Percentiles rank a stretch among this genome's conserved stretches.
Conservation (phyloP, 116 monocot genomes). For the Papilionanthe hybrid region DNA sequence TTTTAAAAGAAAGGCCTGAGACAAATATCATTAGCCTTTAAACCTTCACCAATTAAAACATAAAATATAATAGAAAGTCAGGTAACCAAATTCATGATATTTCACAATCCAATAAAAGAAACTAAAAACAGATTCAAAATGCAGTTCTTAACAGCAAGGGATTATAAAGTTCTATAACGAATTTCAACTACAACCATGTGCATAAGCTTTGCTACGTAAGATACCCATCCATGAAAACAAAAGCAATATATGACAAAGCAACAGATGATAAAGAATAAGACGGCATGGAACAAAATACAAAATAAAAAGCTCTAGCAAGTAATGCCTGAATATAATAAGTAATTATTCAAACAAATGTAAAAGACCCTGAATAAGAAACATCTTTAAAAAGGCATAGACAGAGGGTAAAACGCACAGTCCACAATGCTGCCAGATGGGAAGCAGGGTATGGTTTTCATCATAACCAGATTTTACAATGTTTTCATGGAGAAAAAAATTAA, state of each 20-base stretch:
- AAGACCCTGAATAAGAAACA: conserved; percentile 2
- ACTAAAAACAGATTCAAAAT: background rate
- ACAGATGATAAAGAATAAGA: background rate
- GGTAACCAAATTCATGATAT: background rate
- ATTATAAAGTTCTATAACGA: background rate
- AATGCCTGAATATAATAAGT: background rate
- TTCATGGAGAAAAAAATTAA: background rate
- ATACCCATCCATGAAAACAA: background rate
- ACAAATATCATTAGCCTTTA: background rate
- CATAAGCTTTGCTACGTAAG: background rate
- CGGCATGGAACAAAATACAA: background rate
- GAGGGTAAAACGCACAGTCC: background rate
- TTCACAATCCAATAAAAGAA: background rate
- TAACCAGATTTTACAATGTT: background rate
- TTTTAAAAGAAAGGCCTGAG: background rate
- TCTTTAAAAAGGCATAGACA: background rate
- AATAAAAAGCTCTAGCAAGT: background rate
- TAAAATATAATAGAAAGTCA: conserved; percentile 1
- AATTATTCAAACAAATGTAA: background rate
- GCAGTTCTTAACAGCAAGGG: background rate
- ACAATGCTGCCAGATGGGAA: background rate
- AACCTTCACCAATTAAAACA: background rate
- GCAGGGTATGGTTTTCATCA: background rate
- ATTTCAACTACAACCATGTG: background rate
- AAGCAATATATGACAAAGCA: background rate